Evolutionary conservation across 2,329 filamentous ascomycete genomes (phyloP).

Genomic region (Lasiodiplodia gonubiensis): DNA sequence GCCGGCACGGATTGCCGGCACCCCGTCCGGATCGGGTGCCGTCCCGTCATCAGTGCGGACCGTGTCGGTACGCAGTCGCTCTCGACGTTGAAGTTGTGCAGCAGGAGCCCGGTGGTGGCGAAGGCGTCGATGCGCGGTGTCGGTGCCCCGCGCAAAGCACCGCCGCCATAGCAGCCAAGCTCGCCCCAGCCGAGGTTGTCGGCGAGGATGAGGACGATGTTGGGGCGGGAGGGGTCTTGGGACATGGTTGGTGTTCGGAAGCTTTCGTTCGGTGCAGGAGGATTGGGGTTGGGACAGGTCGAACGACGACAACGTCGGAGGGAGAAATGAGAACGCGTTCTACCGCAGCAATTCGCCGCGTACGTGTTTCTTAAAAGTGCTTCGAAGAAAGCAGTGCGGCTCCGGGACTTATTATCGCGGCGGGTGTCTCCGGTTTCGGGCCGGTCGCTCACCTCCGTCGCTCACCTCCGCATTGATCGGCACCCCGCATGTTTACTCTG

Average conservation of each 20-base stretch:
- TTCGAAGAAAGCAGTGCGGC: too few species aligned
- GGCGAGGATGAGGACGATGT: not conserved
- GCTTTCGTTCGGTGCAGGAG: too few species aligned
- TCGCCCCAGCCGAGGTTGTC: conserved; percentile 8
- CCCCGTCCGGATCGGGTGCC: conserved; percentile 2
- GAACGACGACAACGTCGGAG: too few species aligned
- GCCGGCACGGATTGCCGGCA: conserved; percentile 3
- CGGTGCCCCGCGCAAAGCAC: not conserved
- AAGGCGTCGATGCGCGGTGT: not conserved
- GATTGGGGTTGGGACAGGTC: too few species aligned
- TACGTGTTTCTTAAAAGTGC: too few species aligned
- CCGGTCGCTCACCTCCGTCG: conserved; percentile 9
- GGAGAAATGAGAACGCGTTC: too few species aligned
- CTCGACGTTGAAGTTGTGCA: conserved; percentile 18
- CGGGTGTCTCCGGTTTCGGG: not conserved
- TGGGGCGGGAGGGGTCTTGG: not conserved
- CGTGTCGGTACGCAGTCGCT: not conserved
- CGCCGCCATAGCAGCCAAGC: conserved; percentile 2
- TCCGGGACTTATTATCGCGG: too few species aligned
- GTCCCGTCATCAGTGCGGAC: not conserved
- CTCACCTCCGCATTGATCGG: not conserved
- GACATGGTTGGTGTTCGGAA: not conserved
- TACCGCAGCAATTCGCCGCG: too few species aligned
- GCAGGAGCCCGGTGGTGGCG: not conserved
- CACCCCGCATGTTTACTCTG: not conserved